Percentiles rank a stretch among this genome's conserved stretches.
These are phyloP conservation scores for Lolium rigidum DNA, from an alignment of 176 grass and related monocot species.

Conservation along the genomic window DNA sequence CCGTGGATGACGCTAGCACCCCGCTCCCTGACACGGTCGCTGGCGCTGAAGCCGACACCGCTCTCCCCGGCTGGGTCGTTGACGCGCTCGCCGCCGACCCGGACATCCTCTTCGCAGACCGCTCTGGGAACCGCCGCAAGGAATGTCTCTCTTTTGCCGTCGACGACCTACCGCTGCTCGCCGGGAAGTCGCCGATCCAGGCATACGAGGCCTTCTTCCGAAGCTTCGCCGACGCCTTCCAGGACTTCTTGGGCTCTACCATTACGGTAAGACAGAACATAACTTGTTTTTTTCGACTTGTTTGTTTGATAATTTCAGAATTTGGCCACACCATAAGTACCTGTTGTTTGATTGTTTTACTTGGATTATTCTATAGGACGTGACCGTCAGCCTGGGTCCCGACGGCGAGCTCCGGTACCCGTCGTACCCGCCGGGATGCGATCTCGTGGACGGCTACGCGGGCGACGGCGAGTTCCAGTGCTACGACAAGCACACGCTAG, in stretches of 20 bases:
- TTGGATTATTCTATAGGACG: constrained; percentile 49
- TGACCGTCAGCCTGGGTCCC: constrained; percentile 76
- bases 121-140: constrained; percentile 36
- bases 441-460: not conserved
- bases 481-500: constrained; percentile 88
- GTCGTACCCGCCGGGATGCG: constrained; percentile 62
- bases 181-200: constrained; percentile 68
- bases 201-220: constrained; percentile 69
- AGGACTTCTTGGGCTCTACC: constrained; percentile 64
- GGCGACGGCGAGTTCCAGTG: constrained; percentile 88
- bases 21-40: constrained; percentile 39
- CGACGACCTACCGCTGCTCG: constrained; percentile 72
- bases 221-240: constrained; percentile 66
- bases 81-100: constrained; percentile 51
- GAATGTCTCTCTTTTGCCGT: constrained; percentile 82
- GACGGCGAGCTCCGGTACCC: constrained; percentile 93
- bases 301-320: not conserved
- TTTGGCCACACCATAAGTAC: not conserved
- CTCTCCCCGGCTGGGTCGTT: constrained; percentile 39
- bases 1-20: not conserved
- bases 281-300: not conserved
- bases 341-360: not conserved
- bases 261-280: constrained; percentile 49
- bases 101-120: constrained; percentile 78
- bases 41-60: not conserved